Percentiles rank a stretch among this genome's conserved stretches.
Evolutionary conservation across 208 protist genomes (phyloP).

Genomic region (Acanthamoeba triangularis): DNA sequence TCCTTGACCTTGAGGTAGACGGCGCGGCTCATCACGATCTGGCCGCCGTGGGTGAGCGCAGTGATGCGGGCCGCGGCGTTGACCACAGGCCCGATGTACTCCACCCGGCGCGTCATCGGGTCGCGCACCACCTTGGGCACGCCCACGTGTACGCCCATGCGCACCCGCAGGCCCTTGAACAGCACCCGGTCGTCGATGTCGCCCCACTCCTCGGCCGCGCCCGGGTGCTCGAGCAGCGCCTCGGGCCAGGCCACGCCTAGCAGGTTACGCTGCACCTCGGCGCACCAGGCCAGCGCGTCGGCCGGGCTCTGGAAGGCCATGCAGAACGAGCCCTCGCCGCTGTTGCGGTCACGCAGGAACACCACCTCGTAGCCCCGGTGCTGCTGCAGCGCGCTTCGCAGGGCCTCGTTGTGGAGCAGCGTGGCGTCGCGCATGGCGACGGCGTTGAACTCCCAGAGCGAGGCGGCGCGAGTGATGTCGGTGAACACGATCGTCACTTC

Average conservation of each 20-base stretch:
- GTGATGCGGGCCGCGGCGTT: slow-evolving; percentile 62
- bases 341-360: slow-evolving; percentile 53
- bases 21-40: slow-evolving; percentile 25
- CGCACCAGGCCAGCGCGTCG: slow-evolving; percentile 35
- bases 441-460: slow-evolving; percentile 31
- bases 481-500: slow-evolving; percentile 58
- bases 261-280: background rate
- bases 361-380: slow-evolving; percentile 64
- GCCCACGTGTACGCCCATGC: slow-evolving; percentile 70
- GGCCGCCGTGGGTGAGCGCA: slow-evolving; percentile 46
- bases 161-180: slow-evolving; percentile 59
- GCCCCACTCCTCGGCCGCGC: slow-evolving; percentile 71
- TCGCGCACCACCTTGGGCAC: background rate
- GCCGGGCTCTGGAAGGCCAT: slow-evolving; percentile 67
- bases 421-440: slow-evolving; percentile 10
- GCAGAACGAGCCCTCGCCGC: slow-evolving; percentile 74
- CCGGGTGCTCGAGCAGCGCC: slow-evolving; percentile 44
- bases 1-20: slow-evolving; percentile 5
- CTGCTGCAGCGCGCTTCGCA: background rate
- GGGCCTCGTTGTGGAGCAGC: slow-evolving; percentile 55
- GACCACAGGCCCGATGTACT: slow-evolving; percentile 72
- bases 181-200: slow-evolving; percentile 42
- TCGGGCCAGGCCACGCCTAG: background rate
- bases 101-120: slow-evolving; percentile 37
- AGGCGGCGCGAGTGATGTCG: slow-evolving; percentile 25